Percentiles rank a stretch among this genome's conserved stretches.
phyloP scores from a whole-genome alignment of 176 grass and related monocot genomes.

The Aegilops sharonensis region DNA sequence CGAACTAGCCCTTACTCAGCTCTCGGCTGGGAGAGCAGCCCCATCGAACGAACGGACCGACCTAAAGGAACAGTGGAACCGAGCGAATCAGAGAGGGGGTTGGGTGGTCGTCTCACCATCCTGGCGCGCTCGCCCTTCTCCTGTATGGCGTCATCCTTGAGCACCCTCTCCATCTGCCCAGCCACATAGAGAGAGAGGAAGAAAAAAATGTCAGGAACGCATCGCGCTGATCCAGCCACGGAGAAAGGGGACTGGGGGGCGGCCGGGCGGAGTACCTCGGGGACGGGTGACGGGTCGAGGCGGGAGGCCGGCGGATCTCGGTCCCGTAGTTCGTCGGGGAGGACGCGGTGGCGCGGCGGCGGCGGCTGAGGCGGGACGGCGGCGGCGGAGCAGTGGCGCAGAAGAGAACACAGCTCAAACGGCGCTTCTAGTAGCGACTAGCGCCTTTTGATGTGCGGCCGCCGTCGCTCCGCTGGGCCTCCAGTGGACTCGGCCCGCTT shows the following conservation, averaged over 20 bases:
- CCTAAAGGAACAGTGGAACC: neutral
- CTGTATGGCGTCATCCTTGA: constrained; percentile 48
- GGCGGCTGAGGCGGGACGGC: no score
- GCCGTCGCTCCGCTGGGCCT: no score
- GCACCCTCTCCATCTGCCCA: constrained; percentile 33
- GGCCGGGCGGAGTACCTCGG: neutral
- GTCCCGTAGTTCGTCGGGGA: neutral
- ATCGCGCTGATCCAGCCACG: neutral
- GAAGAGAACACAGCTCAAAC: no score
- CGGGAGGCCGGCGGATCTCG: neutral
- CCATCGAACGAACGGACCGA: neutral
- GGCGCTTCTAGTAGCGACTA: no score
- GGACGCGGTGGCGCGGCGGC: no score
- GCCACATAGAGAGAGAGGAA: neutral
- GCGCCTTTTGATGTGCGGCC: no score
- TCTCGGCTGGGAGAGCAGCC: neutral
- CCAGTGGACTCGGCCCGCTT: no score
- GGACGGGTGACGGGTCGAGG: no score
- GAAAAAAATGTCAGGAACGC: neutral
- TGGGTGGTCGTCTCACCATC: constrained; percentile 14
- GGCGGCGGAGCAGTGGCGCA: no score
- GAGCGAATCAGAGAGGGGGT: neutral
- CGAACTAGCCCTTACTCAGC: neutral
- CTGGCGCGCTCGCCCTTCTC: constrained; percentile 43
- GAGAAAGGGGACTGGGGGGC: neutral